These are phyloP conservation scores for Herpetomonas muscarum DNA, from an alignment of 208 protist species.

Conservation along the genomic window DNA sequence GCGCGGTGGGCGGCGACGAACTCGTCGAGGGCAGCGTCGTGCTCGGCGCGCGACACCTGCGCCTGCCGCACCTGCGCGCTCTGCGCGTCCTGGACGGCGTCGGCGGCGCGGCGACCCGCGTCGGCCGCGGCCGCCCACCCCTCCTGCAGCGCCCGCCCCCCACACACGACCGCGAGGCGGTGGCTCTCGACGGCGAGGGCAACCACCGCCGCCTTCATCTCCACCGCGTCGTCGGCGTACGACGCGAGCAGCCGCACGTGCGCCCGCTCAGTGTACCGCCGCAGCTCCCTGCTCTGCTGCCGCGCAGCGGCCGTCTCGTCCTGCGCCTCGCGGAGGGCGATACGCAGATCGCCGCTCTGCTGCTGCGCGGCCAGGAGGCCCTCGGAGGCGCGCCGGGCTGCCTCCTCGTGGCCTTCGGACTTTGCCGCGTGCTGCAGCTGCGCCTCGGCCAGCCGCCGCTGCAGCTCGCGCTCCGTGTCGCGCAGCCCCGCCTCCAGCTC, in stretches of 20 bases:
- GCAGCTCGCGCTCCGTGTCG: conserved; percentile 10
- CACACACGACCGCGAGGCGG: neutral
- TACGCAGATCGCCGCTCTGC: conserved; percentile 7
- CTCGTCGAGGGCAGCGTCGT: conserved; percentile 6
- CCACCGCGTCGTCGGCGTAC: conserved; percentile 13
- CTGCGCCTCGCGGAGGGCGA: conserved; percentile 20
- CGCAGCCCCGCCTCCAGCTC: conserved; percentile 22
- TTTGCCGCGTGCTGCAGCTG: neutral
- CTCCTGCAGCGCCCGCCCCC: neutral
- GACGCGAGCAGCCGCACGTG: conserved; percentile 5
- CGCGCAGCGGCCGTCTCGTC: conserved; percentile 14
- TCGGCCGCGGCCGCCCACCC: neutral
- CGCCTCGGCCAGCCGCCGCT: neutral
- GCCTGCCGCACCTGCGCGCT: neutral
- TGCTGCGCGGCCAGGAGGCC: conserved; percentile 9
- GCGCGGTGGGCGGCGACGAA: neutral
- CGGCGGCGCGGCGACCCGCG: neutral
- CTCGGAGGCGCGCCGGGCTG: neutral
- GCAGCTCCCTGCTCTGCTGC: conserved; percentile 1
- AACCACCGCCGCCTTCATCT: conserved; percentile 16
- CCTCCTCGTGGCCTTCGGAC: neutral
- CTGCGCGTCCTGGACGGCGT: neutral
- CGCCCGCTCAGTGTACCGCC: neutral
- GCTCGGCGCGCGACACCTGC: conserved; percentile 8
- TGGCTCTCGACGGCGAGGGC: conserved; percentile 10